Evolutionary conservation across 2,329 filamentous ascomycete genomes (phyloP).

Genomic region (Aureobasidium sp.): DNA sequence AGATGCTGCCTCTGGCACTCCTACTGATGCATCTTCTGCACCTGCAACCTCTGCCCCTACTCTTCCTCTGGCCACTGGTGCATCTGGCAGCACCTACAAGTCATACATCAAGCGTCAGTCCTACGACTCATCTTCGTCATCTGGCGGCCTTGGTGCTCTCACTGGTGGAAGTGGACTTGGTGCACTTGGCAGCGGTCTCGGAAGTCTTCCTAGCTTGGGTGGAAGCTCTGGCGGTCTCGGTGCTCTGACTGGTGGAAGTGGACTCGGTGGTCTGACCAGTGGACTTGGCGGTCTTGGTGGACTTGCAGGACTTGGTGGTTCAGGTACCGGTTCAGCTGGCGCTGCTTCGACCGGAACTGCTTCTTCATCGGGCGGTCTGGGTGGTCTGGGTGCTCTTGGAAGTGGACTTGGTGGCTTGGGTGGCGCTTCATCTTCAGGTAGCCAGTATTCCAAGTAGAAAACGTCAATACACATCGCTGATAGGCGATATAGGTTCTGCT

Average conservation of each 20-base stretch:
- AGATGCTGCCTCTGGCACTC: background rate
- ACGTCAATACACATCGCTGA: background rate
- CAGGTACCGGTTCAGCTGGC: background rate
- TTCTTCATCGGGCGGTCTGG: background rate
- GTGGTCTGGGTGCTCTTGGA: background rate
- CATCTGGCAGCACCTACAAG: conserved; percentile 2
- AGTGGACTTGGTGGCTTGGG: background rate
- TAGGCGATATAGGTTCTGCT: background rate
- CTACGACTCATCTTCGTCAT: background rate
- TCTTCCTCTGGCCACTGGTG: background rate
- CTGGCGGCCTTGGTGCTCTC: background rate
- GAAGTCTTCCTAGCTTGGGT: background rate
- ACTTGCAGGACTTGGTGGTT: background rate
- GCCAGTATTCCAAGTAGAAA: background rate
- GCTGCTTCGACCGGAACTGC: background rate
- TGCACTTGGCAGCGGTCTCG: background rate
- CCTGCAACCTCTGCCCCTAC: background rate
- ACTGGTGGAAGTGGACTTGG: background rate
- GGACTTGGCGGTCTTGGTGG: background rate
- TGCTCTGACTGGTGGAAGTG: background rate
- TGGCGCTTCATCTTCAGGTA: background rate
- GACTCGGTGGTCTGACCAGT: background rate
- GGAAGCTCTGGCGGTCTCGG: background rate
- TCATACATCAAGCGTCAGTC: conserved; percentile 1
- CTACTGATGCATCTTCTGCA: background rate